Percentiles rank a stretch among this genome's conserved stretches.
These are phyloP conservation scores for Yarrowia galli DNA, from an alignment of 1,139 yeast species.

Conservation along the genomic window DNA sequence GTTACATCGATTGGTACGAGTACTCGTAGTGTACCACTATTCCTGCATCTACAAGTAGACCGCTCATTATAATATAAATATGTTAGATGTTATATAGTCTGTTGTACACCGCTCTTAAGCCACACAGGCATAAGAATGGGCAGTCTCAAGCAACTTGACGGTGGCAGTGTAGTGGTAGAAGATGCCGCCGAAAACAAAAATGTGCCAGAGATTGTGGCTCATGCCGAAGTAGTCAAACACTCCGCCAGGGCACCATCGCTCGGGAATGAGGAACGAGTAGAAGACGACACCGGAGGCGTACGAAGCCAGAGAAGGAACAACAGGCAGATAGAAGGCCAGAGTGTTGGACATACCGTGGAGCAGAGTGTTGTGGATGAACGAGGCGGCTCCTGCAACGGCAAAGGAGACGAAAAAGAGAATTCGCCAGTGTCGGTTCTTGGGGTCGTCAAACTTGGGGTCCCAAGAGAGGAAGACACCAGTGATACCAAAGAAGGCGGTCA, in stretches of 20 bases:
- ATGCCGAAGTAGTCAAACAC: constrained; percentile 74
- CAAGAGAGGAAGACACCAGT: constrained; percentile 83
- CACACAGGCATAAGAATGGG: constrained; percentile 48
- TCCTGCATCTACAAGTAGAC: background rate
- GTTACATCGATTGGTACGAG: too few species aligned
- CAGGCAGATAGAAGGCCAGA: constrained; percentile 64
- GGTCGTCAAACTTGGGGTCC: constrained; percentile 88
- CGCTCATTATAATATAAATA: constrained; percentile 12
- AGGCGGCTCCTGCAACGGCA: constrained; percentile 74
- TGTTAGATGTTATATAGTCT: constrained; percentile 22
- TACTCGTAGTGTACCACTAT: background rate
- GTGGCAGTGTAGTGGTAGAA: constrained; percentile 84
- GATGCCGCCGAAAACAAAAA: constrained; percentile 86
- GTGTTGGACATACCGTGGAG: constrained; percentile 66
- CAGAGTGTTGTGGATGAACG: constrained; percentile 64
- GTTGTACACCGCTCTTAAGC: background rate
- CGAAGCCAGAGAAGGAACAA: constrained; percentile 71
- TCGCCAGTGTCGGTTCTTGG: constrained; percentile 80
- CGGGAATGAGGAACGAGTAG: constrained; percentile 90
- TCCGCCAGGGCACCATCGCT: constrained; percentile 67
- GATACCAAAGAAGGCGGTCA: constrained; percentile 71
- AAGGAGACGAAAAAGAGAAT: constrained; percentile 84
- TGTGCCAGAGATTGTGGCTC: constrained; percentile 97
- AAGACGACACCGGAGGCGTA: constrained; percentile 84
- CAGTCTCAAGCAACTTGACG: constrained; percentile 66